Percentiles rank a stretch among this genome's conserved stretches.
These are phyloP conservation scores for Lipomyces sp. DNA, from an alignment of 805 yeast genomes.

Conservation along the genomic window DNA sequence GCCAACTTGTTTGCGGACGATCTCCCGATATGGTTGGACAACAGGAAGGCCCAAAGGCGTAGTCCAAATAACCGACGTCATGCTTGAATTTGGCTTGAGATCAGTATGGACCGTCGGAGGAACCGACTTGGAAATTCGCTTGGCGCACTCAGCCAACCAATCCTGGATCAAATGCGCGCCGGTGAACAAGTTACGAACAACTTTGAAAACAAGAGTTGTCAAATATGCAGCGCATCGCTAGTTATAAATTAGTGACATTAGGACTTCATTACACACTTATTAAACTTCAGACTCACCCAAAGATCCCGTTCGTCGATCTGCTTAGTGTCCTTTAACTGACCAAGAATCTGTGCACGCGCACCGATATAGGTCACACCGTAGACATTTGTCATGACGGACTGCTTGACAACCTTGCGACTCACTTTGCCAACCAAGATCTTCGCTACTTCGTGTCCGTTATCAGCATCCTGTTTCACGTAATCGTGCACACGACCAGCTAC, in stretches of 20 bases:
- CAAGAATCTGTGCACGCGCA: slow-evolving; percentile 85
- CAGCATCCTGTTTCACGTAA: slow-evolving; percentile 56
- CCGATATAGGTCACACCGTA: slow-evolving; percentile 96
- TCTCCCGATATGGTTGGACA: slow-evolving; percentile 91
- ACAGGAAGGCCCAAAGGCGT: slow-evolving; percentile 94
- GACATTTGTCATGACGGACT: slow-evolving; percentile 97
- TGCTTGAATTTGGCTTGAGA: slow-evolving; percentile 52
- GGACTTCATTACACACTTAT: neutral
- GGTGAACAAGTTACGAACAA: slow-evolving; percentile 81
- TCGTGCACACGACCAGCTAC: slow-evolving; percentile 57
- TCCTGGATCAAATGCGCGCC: slow-evolving; percentile 96
- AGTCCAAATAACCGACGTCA: slow-evolving; percentile 96
- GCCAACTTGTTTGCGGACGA: slow-evolving; percentile 64
- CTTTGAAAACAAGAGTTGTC: slow-evolving; percentile 76
- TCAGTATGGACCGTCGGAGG: slow-evolving; percentile 61
- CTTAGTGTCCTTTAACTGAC: slow-evolving; percentile 68
- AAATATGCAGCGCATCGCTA: slow-evolving; percentile 57
- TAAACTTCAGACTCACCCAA: slow-evolving; percentile 46
- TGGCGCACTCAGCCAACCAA: slow-evolving; percentile 91
- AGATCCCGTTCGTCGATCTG: slow-evolving; percentile 55
- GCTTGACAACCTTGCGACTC: slow-evolving; percentile 88
- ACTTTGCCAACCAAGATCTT: slow-evolving; percentile 62
- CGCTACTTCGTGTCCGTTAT: slow-evolving; percentile 42
- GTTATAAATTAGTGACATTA: neutral
- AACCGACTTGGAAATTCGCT: slow-evolving; percentile 75